phyloP scores from a whole-genome alignment of 805 yeast genomes.

The Wickerhamiella nectarea region DNA sequence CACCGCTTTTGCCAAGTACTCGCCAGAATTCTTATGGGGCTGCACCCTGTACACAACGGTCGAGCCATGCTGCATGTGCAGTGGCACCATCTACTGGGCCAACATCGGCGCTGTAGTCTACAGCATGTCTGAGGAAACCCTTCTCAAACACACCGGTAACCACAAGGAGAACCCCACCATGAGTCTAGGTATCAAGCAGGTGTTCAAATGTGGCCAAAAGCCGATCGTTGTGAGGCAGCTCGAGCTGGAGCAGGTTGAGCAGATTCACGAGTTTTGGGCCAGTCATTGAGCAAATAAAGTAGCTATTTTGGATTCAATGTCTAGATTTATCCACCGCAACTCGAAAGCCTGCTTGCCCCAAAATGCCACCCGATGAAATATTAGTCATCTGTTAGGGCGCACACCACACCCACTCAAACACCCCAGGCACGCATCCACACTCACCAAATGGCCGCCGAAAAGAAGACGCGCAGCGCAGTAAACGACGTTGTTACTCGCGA shows the following conservation, averaged over 20 bases:
- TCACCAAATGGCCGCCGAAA: constrained; percentile 30
- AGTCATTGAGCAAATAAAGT: no score
- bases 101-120: neutral
- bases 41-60: constrained; percentile 1
- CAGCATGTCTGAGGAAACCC: neutral
- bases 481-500: constrained; percentile 99
- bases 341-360: no score
- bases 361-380: no score
- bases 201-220: neutral
- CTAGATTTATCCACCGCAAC: no score
- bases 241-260: neutral
- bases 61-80: constrained; percentile 3
- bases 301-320: no score
- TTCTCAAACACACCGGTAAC: neutral
- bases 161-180: neutral
- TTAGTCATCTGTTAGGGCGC: neutral
- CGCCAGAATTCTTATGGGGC: neutral
- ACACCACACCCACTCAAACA: neutral
- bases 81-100: constrained; percentile 4
- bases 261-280: neutral
- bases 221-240: neutral
- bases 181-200: neutral
- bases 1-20: neutral
- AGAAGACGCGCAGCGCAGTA: constrained; percentile 45
- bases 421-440: neutral